Evolutionary conservation across 441 rosid species (phyloP), one percentile per base, ranked within the genome.

Genomic region (Erysimum cheiri): DNA sequence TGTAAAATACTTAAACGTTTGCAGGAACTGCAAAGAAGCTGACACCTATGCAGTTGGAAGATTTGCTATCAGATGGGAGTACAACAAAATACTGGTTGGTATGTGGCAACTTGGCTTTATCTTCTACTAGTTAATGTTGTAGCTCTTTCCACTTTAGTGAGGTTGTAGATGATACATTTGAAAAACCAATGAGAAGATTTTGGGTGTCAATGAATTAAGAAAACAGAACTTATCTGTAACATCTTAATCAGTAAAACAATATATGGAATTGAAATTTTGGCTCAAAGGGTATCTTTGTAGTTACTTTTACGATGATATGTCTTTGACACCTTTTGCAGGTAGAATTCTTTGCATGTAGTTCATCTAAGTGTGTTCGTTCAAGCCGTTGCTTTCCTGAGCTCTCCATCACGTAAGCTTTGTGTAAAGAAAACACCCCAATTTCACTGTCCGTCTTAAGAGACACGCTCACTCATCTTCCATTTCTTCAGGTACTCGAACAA

Each of bases 1-100:
- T 48, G 14, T 57, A 40, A 40, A 36, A 53, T 44, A 60, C 40
- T 64, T 63, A 12, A 61, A 49, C 4, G 50, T 52, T 79, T 77
- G 67, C 80, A 93, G 98, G 97, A 69, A 59, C 78, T 48, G 72
- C 89, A 6, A 80, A 48, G 77, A 93, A 84, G 84, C 72, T 89
- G 56, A 93, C 98, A 33, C 98, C 98, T 1, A 76, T 89, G 71
- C 97, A 93, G 76, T 80, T 91, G 79, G 97, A 93, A 80, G 81
- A 88, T 47, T 74, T 85, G 81, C 75, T 93, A 22, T 87, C 86
- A 2, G 96, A 89, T 60, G 93, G 94, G 73, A 80, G 73, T 75
- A 84, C 88, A 46, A 85, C 97, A 60, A 91, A 83, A 50, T 91
- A 81, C 70, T 93, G 98, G 97, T 83, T 93, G 97, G 97, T 93